Evolutionary conservation across 306 rosid species (phyloP).

Genomic region (Quercus glauca): DNA sequence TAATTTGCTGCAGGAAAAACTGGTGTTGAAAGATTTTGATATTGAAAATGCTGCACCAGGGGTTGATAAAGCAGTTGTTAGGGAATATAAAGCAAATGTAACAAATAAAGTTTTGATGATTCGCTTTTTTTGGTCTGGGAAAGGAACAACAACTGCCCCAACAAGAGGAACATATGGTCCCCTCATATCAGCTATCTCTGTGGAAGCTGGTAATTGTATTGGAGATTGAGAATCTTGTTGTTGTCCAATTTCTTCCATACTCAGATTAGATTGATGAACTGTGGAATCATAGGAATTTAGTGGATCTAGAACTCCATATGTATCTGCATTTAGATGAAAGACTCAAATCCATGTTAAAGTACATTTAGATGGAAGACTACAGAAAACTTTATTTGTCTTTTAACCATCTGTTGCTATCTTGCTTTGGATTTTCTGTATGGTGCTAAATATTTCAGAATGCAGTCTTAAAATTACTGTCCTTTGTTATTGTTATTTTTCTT

Average conservation of each 20-base stretch:
- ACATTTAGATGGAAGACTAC: no score
- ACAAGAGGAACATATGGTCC: conserved; percentile 52
- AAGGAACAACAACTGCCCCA: conserved; percentile 57
- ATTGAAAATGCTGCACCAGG: conserved; percentile 35
- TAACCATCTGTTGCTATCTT: no score
- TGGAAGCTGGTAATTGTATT: conserved; percentile 43
- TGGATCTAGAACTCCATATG: background rate
- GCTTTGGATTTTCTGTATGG: no score
- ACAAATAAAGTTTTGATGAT: conserved; percentile 32
- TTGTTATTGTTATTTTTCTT: background rate
- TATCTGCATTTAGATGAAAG: no score
- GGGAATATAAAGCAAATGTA: conserved; percentile 32
- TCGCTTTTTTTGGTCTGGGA: conserved; percentile 67
- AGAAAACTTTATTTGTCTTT: no score
- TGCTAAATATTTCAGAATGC: background rate
- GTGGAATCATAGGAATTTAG: no score
- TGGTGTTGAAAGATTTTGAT: conserved; percentile 41
- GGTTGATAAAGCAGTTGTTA: conserved; percentile 32
- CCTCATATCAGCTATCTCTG: conserved; percentile 61
- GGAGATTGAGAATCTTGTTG: no score
- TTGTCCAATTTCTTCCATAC: background rate
- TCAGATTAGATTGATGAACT: background rate
- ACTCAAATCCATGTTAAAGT: no score
- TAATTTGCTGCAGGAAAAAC: conserved; percentile 33
- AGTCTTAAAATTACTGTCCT: background rate